Evolutionary conservation across 176 grass and related monocot genomes (phyloP), one percentile per base, ranked within the genome.

Genomic region (Ensete ventricosum): DNA sequence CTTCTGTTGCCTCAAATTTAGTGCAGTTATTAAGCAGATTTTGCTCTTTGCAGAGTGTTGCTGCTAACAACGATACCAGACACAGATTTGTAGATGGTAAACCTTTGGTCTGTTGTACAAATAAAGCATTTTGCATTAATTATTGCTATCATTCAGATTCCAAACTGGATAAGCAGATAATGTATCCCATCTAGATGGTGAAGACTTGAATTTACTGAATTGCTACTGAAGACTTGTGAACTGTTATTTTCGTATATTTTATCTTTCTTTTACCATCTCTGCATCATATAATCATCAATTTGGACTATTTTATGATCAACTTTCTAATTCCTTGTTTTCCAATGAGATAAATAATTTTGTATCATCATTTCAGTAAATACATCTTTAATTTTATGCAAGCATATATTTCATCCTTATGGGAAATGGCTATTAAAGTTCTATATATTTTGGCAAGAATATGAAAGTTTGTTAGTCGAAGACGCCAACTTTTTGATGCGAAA

Each of bases 11-110:
- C 17, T 29, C 53, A 27, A 66, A 7, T 19, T 77, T 23, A 16
- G 6, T 77, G 19, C 52, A 24, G 10, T 54, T 9, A 26, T 17
- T 14, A 27, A 53, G 9, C 14, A 52, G 8, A 1, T 29, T 27
- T 54, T 66, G 20, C 43, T 77, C 9, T 66, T 65, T 53, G 12
- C 75, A 77, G 75, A 66, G 60, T 53, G 49, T 77, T 66, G 60
- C 75, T 3, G 75, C 75, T 50, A 77, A 77, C 52, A 51, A 53
- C 17, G 75, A 77, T 67, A 77, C 75, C 2, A 77, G 50, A 12
- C 62, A 67, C 50, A 77, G 52, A 14, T 77, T 77, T 77, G 75
- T 77, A 3, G 50, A 77, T 54, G 63, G 75, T 77, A 77, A 67
- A 50, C 20, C 24, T 65, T 22, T 53, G 8, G 53, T 64, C 1